Conservation (phyloP, 805 yeast genomes). For the Starmerella powellii region DNA sequence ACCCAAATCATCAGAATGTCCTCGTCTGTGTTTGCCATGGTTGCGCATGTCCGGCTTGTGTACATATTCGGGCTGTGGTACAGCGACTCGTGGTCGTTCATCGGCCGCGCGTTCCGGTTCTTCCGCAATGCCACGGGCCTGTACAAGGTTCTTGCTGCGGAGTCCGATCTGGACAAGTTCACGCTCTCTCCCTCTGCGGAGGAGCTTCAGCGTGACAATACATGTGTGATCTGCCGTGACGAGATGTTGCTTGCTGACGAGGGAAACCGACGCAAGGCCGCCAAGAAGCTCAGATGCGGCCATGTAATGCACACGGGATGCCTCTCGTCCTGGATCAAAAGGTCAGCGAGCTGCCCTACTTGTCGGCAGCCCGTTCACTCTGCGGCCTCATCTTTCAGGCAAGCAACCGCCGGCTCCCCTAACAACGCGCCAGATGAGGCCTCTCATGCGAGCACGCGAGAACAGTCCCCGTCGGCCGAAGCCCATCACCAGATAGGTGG, state of each 20-base stretch:
- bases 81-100: conserved; percentile 35
- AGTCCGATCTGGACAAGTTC: conserved; percentile 51
- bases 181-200: conserved; percentile 50
- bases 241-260: conserved; percentile 49
- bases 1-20: conserved; percentile 44
- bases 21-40: conserved; percentile 40
- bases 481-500: no score
- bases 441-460: no score
- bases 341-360: conserved; percentile 87
- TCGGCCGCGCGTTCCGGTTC: conserved; percentile 26
- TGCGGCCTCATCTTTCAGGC: conserved; percentile 11
- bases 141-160: conserved; percentile 27
- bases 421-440: no score
- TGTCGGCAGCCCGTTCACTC: conserved; percentile 35
- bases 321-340: conserved; percentile 80
- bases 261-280: conserved; percentile 37
- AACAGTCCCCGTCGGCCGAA: no score
- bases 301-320: conserved; percentile 87
- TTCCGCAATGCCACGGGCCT: conserved; percentile 25
- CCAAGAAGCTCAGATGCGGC: conserved; percentile 71
- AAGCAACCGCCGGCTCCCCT: background rate
- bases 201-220: conserved; percentile 47
- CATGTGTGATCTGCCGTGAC: conserved; percentile 86
- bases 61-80: conserved; percentile 34
- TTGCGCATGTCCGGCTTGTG: conserved; percentile 34